Evolutionary conservation across 768 basidiomycete species (phyloP).

Genomic region (Chalciporus chontae): DNA sequence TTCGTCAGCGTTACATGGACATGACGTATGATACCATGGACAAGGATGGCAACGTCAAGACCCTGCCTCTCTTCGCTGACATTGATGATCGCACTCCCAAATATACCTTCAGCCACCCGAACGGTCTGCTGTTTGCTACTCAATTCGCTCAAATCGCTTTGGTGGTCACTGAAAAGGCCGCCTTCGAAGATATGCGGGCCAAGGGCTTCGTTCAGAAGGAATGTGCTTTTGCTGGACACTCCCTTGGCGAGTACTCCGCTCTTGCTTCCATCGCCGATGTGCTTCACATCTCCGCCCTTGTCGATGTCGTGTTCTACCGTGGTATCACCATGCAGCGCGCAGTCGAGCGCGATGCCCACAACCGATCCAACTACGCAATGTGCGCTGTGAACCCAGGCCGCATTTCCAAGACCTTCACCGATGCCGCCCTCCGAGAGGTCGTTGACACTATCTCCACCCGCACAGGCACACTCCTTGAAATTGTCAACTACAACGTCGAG

Average conservation of each 20-base stretch:
- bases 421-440: conserved; percentile 93
- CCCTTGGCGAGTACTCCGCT: conserved; percentile 97
- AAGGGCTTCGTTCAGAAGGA: conserved; percentile 92
- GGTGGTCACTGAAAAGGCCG: conserved; percentile 97
- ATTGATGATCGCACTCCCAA: conserved; percentile 92
- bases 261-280: conserved; percentile 97
- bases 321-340: conserved; percentile 99
- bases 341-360: conserved; percentile 90
- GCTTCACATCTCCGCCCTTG: conserved; percentile 89
- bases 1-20: conserved; percentile 99
- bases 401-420: conserved; percentile 91
- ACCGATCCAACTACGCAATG: conserved; percentile 97
- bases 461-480: conserved; percentile 86
- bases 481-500: conserved; percentile 96
- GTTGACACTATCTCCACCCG: conserved; percentile 83
- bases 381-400: conserved; percentile 98
- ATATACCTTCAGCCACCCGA: conserved; percentile 98
- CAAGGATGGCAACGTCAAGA: conserved; percentile 94
- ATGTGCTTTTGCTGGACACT: conserved; percentile 96
- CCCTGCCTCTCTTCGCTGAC: conserved; percentile 92
- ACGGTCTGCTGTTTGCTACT: conserved; percentile 92
- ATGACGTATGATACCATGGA: conserved; percentile 98
- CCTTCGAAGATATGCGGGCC: conserved; percentile 96
- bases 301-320: conserved; percentile 99
- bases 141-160: conserved; percentile 99